Percentiles rank a stretch among this genome's conserved stretches.
These are phyloP conservation scores for Colletotrichum sansevieriae DNA, from an alignment of 2,329 filamentous ascomycete species.

Conservation along the genomic window DNA sequence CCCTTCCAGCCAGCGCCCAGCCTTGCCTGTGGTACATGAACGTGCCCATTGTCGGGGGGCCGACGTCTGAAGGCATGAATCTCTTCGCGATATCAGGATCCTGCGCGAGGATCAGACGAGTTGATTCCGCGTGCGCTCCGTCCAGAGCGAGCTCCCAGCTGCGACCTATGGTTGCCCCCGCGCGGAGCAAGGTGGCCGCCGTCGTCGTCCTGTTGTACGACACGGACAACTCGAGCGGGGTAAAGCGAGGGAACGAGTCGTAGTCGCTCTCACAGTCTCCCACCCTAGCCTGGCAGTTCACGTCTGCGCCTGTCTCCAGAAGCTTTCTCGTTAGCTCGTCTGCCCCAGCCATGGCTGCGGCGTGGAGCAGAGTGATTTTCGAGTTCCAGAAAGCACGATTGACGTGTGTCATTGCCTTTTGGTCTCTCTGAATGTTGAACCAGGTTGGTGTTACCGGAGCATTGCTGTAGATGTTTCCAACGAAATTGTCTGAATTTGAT, in stretches of 20 bases:
- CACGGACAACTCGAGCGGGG: background rate
- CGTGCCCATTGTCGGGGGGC: background rate
- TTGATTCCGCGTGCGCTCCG: background rate
- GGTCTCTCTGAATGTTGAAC: background rate
- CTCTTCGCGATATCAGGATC: background rate
- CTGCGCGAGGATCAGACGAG: background rate
- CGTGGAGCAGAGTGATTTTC: conserved; percentile 5
- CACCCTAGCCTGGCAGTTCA: background rate
- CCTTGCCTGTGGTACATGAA: background rate
- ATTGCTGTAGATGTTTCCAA: background rate
- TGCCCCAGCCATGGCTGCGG: conserved; percentile 1
- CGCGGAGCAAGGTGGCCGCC: background rate
- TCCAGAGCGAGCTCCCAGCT: background rate
- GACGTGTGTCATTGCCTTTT: background rate
- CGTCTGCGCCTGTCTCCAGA: background rate
- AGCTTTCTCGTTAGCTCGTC: background rate
- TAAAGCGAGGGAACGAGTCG: background rate
- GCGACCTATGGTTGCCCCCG: background rate
- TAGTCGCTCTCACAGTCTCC: background rate
- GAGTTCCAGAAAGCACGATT: conserved; percentile 4
- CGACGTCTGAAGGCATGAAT: background rate
- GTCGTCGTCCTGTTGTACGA: background rate
- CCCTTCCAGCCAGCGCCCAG: background rate
- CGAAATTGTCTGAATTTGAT: background rate
- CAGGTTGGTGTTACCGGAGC: background rate